Evolutionary conservation across 2,329 filamentous ascomycete genomes (phyloP).

Genomic region (Aspergillus quadricinctus): DNA sequence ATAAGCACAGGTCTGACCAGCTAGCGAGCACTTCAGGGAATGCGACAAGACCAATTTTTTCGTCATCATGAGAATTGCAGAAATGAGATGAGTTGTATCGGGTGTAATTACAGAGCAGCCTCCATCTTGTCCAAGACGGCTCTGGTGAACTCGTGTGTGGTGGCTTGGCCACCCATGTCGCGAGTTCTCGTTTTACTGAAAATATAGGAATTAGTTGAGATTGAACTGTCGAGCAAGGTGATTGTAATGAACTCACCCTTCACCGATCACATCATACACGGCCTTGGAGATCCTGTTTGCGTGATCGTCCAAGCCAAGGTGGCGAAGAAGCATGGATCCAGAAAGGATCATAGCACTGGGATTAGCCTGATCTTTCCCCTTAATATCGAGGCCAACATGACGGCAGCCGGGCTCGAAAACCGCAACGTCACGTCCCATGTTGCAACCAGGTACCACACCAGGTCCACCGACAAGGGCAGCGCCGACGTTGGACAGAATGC

Average conservation of each 20-base stretch:
- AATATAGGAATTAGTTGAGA: constrained; percentile 37
- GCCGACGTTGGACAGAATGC: constrained; percentile 97
- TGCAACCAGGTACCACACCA: constrained; percentile 95
- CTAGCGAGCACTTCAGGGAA: constrained; percentile 11
- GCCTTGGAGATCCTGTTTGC: constrained; percentile 93
- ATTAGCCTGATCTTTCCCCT: constrained; percentile 99
- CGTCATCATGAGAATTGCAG: constrained; percentile 23
- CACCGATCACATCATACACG: constrained; percentile 75
- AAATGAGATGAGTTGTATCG: constrained; percentile 11
- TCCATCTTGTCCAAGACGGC: constrained; percentile 97
- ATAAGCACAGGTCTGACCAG: constrained; percentile 13
- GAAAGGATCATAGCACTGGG: constrained; percentile 93
- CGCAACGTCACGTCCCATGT: constrained; percentile 97
- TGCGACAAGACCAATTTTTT: constrained; percentile 14
- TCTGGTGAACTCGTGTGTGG: constrained; percentile 91
- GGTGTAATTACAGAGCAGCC: constrained; percentile 52
- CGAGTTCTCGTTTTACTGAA: constrained; percentile 77
- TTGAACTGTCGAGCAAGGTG: neutral
- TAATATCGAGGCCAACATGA: constrained; percentile 98
- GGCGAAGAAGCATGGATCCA: constrained; percentile 93
- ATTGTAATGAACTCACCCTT: constrained; percentile 62
- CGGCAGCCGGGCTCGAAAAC: constrained; percentile 99
- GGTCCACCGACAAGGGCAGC: constrained; percentile 95
- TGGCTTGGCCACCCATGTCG: constrained; percentile 89
- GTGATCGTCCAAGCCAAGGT: constrained; percentile 95